Evolutionary conservation across 768 basidiomycete species (phyloP).

Genomic region (Lepiota venenata): DNA sequence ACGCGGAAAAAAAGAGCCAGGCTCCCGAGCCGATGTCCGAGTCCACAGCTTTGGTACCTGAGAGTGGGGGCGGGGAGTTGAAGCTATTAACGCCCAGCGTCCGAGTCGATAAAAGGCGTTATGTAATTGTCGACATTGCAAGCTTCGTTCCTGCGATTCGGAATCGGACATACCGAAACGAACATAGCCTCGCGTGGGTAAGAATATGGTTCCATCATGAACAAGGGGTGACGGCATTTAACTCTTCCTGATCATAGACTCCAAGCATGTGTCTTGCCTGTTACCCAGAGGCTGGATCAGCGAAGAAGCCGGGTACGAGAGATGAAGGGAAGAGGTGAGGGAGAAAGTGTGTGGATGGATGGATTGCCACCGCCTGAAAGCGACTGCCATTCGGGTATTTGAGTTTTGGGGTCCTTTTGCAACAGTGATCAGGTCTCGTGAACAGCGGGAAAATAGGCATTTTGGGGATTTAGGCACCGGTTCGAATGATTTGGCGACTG

Average conservation of each 20-base stretch:
- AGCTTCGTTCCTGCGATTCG: neutral
- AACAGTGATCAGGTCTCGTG: neutral
- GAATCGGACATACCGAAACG: conserved; percentile 3
- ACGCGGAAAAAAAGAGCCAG: neutral
- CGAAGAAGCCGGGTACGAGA: neutral
- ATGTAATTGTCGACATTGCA: no score
- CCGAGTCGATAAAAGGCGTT: no score
- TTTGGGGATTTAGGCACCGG: no score
- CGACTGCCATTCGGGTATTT: neutral
- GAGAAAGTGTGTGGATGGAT: neutral
- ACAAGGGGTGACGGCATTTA: neutral
- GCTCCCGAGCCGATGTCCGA: neutral
- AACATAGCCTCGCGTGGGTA: neutral
- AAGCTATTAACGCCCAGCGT: neutral
- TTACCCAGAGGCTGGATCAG: neutral
- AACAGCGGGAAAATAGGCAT: no score
- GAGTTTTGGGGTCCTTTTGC: conserved; percentile 6
- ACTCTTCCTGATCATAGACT: neutral
- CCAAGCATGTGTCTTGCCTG: neutral
- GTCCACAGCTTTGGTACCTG: no score
- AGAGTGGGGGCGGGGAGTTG: neutral
- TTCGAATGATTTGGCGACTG: no score
- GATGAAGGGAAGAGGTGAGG: neutral
- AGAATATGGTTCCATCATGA: neutral
- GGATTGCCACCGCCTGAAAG: neutral